Evolutionary conservation across 2,329 filamentous ascomycete species (phyloP).

Genomic region (Orbilia quercus): DNA sequence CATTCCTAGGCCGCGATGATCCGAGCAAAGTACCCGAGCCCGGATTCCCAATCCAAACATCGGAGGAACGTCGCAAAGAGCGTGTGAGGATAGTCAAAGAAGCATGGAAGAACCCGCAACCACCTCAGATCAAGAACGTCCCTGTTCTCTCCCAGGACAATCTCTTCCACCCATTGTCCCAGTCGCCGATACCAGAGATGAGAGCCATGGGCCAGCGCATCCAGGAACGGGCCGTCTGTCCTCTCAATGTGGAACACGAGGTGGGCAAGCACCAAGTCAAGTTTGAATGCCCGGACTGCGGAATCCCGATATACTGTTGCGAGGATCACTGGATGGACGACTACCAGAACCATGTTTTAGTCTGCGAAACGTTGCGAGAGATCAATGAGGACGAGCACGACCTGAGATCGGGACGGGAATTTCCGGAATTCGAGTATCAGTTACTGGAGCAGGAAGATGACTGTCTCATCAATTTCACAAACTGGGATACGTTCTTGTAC

Average conservation of each 20-base stretch:
- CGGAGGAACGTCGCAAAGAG: constrained; percentile 35
- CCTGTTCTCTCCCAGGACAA: constrained; percentile 75
- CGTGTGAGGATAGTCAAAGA: constrained; percentile 40
- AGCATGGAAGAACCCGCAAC: constrained; percentile 39
- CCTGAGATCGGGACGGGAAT: constrained; percentile 86
- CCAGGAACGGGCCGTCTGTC: constrained; percentile 90
- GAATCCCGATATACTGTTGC: constrained; percentile 90
- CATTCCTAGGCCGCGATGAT: constrained; percentile 44
- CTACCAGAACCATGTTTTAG: constrained; percentile 89
- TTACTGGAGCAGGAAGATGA: constrained; percentile 85
- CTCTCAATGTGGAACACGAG: constrained; percentile 86
- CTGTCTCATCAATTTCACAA: constrained; percentile 94
- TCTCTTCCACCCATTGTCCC: constrained; percentile 91
- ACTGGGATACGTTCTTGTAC: constrained; percentile 97
- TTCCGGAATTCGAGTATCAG: constrained; percentile 93
- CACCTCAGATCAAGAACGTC: constrained; percentile 21
- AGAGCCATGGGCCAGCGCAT: constrained; percentile 89
- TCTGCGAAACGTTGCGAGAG: constrained; percentile 89
- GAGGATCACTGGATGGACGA: constrained; percentile 96
- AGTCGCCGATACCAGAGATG: constrained; percentile 89
- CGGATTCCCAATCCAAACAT: constrained; percentile 30
- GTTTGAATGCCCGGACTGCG: constrained; percentile 97
- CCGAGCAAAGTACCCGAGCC: constrained; percentile 42
- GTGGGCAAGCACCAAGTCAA: constrained; percentile 80
- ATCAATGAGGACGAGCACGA: constrained; percentile 99